Base-by-base conservation (phyloP, 2,329 filamentous ascomycete genomes). In the Diaporthe ampelina region DNA sequence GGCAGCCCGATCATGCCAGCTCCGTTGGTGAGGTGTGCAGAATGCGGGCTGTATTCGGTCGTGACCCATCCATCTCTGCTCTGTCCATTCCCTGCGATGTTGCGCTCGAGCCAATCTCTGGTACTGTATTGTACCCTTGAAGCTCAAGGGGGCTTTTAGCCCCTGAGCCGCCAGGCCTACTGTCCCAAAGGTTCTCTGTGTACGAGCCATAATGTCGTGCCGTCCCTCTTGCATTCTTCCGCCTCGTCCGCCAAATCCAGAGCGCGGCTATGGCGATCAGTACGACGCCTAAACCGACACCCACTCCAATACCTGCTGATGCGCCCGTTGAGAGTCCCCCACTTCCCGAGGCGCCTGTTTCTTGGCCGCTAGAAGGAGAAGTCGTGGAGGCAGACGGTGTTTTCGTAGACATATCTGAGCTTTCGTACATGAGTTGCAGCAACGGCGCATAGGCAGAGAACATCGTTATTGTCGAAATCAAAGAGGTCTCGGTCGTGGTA, bases 361-460 rank as follows among this genome's bases (percentile, higher is more conserved):
- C 58, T 11, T 48, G 9, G 17, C 59, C 59, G 40, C 40, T 48
- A 24, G 40, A 63, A 32, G 37, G 24, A 15, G 40, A 24, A 15
- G 59, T 15, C 6, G 35, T 29, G 37, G 37, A 40, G 15, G 59
- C 26, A 9, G 59, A 48, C 19, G n/a, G 13, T 26, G 59, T 21
- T 45, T 17, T n/a, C 7, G 40, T 4, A 24, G 59, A 63, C 4
- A 63, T 19, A 10, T 63, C 59, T 2, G 59, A 63, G 59, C 40
- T 63, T n/a, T 63, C 37, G 13, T 63, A 63, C 58, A 63, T 48
- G 24, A 48, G 37, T 32, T 63, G 59, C 10, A 63, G 40, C 17
- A 63, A 63, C 5, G 59, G 59, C 17, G 24, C 59, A 8, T 45
- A 29, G 21, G 26, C 40, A 17, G 59, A 29, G 24, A 63, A 63